Base-by-base conservation (phyloP, 257 asterid genomes). In the Avicennia marina region DNA sequence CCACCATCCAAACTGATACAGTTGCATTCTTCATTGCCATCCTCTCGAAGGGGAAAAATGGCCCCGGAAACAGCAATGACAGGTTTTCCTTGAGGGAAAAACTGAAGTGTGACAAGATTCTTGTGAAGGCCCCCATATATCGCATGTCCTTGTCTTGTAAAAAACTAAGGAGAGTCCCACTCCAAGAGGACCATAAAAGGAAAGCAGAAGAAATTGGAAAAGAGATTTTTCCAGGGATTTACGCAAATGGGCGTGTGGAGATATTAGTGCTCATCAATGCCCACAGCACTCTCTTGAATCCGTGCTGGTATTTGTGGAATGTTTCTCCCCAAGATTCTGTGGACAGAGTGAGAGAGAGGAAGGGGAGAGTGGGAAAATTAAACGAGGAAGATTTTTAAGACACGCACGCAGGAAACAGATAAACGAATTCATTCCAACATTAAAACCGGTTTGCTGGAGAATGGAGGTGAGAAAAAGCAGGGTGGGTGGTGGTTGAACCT, bases 381-480 rank as follows among this genome's bases (percentile, higher is more conserved):
- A 25, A 33, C 22, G 32, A 25, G 15, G 21, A 50, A 58, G 69
- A 34, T 42, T 19, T 59, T 58, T 44, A 34, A 70, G 72, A 53
- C 67, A 71, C 71, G 72, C 51, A 72, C 48, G 64, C 50, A 52
- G 84, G 69, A 59, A 65, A 75, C 63, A 69, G 81, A 71, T 77
- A 39, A n/a, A 68, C 60, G 74, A 65, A 65, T 72, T 63, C 70
- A 75, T 66, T 58, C 62, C 25, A 5, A 48, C 87, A 76, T 74
- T 51, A 63, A 58, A 58, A 73, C 44, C 22, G 58, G 56, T 13
- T 49, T 60, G 65, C 65, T 50, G 51, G 67, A 41, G 56, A 68
- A 64, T 6, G 31, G 47, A 6, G 13, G 41, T 36, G 6, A 20
- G 51, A 64, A 67, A 53, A n/a, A n/a, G n/a, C n/a, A n/a, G 58